Evolutionary conservation across 345 rosid genomes (phyloP), one percentile per base, ranked within the genome.

Genomic region (Raphanus raphanistrum): DNA sequence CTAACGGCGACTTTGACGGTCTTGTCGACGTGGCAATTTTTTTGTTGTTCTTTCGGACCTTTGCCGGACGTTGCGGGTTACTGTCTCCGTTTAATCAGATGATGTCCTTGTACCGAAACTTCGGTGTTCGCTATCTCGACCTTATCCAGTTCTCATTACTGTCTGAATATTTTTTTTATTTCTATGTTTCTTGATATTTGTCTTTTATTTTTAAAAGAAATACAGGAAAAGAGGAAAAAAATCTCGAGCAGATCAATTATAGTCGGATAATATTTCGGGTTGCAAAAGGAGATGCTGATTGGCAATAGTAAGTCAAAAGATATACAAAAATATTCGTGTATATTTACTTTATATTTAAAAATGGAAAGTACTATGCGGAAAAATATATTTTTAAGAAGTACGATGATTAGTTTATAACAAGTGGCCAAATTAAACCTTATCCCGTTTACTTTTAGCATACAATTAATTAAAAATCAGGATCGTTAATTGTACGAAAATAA

Each of bases 391-490:
- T 43, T 13, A 41, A 55, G 50, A 54, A 71, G 72, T 32, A 29
- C 27, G 45, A 57, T 71, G 50, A 71, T 64, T 77, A 55, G 1
- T 55, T 71, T 54, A 64, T 3, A 6, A 25, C 80, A 71, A 77
- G 80, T 77, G 71, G 80, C n/a, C 28, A 64, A 64, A 54, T 32
- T 71, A 38, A 64, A 77, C 29, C 72, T 77, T 77, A 71, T 77
- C 81, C 31, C 76, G 76, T 71, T 77, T 77, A 77, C 76, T 71
- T 77, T 77, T 77, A 38, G 36, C 63, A 28, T 28, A 71, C 60
- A 4, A 64, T 48, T 48, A 48, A 64, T 64, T 71, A 54, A 77
- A 66, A 55, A 77, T 16, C 64, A 77, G 41, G 55, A 52, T 70
- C 48, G 16, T 55, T 70, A 55, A 70, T 12, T 58, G 35, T 76